A percentile compares a stretch with the other conserved stretches of the same genome.
Conservation (phyloP, 345 rosid species). For the Adansonia digitata region DNA sequence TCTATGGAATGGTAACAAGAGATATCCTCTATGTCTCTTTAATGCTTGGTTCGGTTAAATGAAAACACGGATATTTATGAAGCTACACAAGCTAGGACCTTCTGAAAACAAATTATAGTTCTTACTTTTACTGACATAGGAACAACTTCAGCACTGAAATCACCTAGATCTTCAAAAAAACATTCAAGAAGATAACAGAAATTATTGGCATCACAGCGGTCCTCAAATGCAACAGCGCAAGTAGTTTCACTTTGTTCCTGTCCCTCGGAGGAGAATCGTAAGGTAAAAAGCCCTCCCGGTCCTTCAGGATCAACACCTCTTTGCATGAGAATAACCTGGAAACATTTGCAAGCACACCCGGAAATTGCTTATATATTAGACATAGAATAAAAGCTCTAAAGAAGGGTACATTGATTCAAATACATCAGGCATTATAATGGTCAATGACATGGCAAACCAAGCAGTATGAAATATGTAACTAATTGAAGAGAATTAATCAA, state of each 20-base stretch:
- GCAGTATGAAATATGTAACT: not conserved
- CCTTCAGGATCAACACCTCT: constrained; percentile 47
- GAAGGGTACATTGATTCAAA: not conserved
- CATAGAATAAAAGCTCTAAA: not conserved
- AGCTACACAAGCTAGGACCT: not conserved
- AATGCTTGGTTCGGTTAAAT: not conserved
- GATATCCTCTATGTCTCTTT: not conserved
- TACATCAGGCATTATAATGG: not conserved
- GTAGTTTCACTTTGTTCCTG: constrained; percentile 27
- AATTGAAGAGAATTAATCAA: not conserved
- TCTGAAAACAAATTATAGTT: not conserved
- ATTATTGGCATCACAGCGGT: constrained; percentile 71
- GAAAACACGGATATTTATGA: not conserved
- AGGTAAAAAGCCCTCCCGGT: constrained; percentile 47
- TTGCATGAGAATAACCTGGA: constrained; percentile 65
- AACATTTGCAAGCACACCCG: not conserved
- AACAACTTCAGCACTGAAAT: constrained; percentile 55
- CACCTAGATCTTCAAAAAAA: constrained; percentile 60
- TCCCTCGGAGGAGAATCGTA: constrained; percentile 28
- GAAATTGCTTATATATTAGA: not conserved
- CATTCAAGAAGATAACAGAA: constrained; percentile 66
- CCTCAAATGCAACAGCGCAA: constrained; percentile 64
- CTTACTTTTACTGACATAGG: constrained; percentile 59
- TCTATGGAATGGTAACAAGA: not conserved
- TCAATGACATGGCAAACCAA: not conserved